These are phyloP conservation scores for Cyclotella distinguenda DNA, from an alignment of 108 stramenopile species.

Conservation along the genomic window DNA sequence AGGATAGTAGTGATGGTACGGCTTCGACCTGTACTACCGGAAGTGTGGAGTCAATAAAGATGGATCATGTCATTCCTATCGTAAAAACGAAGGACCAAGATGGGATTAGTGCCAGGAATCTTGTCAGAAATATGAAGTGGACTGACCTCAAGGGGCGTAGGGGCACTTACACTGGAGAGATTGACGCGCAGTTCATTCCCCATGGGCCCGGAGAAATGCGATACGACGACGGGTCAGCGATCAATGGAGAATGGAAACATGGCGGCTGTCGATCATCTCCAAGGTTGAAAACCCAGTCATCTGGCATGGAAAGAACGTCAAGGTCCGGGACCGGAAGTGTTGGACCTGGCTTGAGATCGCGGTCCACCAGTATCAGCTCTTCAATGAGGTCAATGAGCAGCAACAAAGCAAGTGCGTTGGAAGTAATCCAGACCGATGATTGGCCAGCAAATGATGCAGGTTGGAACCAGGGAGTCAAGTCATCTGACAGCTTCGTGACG, in stretches of 20 bases:
- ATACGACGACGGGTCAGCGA: constrained; percentile 23
- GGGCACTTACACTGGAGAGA: constrained; percentile 41
- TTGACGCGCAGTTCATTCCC: constrained; percentile 26
- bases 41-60: not conserved
- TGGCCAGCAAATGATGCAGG: too few relatives aligned
- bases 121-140: constrained; percentile 37
- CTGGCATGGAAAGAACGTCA: constrained; percentile 2
- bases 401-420: constrained; percentile 5
- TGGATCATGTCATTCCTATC: not conserved
- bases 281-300: not conserved
- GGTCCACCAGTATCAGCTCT: constrained; percentile 5
- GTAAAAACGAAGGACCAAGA: constrained; percentile 8
- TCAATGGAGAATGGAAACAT: constrained; percentile 40
- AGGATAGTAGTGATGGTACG: constrained; percentile 28
- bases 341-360: constrained; percentile 1
- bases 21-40: constrained; percentile 21
- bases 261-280: constrained; percentile 3
- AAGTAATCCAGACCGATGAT: too few relatives aligned
- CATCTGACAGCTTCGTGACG: too few relatives aligned
- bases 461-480: too few relatives aligned
- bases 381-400: not conserved
- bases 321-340: constrained; percentile 10
- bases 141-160: constrained; percentile 25
- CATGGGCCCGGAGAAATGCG: constrained; percentile 32
- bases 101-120: constrained; percentile 24